Conservation (phyloP, 1,139 yeast species). For the Meyerozyma carpophila region DNA sequence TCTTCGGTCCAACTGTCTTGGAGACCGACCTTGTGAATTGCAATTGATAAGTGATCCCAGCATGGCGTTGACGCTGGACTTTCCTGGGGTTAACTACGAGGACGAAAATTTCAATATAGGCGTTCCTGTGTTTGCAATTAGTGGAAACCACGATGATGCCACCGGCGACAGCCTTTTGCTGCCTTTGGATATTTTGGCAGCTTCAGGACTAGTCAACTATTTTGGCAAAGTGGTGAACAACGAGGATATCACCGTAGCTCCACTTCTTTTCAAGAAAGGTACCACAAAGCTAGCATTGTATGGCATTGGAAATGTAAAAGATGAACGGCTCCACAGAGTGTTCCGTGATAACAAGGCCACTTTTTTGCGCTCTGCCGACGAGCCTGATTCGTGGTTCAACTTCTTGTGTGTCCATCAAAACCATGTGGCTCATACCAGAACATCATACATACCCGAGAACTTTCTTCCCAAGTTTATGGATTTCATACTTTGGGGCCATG, state of each 20-base stretch:
- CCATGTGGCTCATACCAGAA: slow-evolving; percentile 71
- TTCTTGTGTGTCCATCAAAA: slow-evolving; percentile 91
- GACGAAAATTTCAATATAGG: slow-evolving; percentile 87
- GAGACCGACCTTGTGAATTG: slow-evolving; percentile 83
- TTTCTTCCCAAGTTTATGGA: slow-evolving; percentile 79
- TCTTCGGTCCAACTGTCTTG: slow-evolving; percentile 69
- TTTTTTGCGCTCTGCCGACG: slow-evolving; percentile 65
- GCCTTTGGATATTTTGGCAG: slow-evolving; percentile 81
- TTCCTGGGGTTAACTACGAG: slow-evolving; percentile 76
- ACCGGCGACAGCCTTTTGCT: slow-evolving; percentile 84
- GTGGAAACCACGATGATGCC: slow-evolving; percentile 97
- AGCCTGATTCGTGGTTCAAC: slow-evolving; percentile 72
- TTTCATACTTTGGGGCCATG: slow-evolving; percentile 94
- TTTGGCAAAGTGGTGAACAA: slow-evolving; percentile 80
- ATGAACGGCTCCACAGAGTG: slow-evolving; percentile 78
- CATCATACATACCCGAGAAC: slow-evolving; percentile 78
- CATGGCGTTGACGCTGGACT: slow-evolving; percentile 49
- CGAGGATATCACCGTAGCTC: slow-evolving; percentile 71
- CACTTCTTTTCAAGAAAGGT: slow-evolving; percentile 80
- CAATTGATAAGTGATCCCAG: slow-evolving; percentile 80
- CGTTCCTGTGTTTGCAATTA: slow-evolving; percentile 89
- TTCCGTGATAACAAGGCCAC: slow-evolving; percentile 77
- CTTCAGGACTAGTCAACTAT: slow-evolving; percentile 80
- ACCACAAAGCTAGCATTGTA: slow-evolving; percentile 75
- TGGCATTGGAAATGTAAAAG: slow-evolving; percentile 85